Evolutionary conservation across 2,329 filamentous ascomycete genomes (phyloP).

Genomic region (Geosmithia flava): DNA sequence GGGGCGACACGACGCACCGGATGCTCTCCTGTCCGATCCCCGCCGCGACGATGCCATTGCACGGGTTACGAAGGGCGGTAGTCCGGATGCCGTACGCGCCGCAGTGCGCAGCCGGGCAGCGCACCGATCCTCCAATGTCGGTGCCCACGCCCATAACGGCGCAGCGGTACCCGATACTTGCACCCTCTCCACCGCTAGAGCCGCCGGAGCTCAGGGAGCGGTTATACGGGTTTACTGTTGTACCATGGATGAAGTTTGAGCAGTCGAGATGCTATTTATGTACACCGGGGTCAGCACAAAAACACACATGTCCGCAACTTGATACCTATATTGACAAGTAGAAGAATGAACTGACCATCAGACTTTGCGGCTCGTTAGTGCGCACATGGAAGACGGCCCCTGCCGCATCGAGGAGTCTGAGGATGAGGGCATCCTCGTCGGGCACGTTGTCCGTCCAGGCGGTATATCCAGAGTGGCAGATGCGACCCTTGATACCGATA

Average conservation of each 20-base stretch:
- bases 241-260: constrained; percentile 48
- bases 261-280: neutral
- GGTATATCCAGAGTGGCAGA: constrained; percentile 28
- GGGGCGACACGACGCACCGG: constrained; percentile 9
- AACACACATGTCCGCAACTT: too few relatives aligned
- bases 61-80: constrained; percentile 17
- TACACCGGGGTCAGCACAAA: too few relatives aligned
- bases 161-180: constrained; percentile 25
- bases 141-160: constrained; percentile 27
- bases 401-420: constrained; percentile 19
- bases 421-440: neutral
- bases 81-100: constrained; percentile 29
- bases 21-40: constrained; percentile 21
- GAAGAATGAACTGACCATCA: constrained; percentile 30
- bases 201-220: constrained; percentile 49
- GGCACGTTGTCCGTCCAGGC: constrained; percentile 5
- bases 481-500: constrained; percentile 28
- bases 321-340: too few relatives aligned
- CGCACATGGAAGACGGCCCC: constrained; percentile 57
- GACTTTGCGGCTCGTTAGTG: constrained; percentile 52
- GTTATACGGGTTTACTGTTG: constrained; percentile 52
- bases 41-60: constrained; percentile 2
- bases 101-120: constrained; percentile 28
- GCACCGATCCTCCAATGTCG: constrained; percentile 32
- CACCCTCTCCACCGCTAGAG: constrained; percentile 44